phyloP scores from a whole-genome alignment of 2,329 filamentous ascomycete genomes.

The Fusarium dimerum region DNA sequence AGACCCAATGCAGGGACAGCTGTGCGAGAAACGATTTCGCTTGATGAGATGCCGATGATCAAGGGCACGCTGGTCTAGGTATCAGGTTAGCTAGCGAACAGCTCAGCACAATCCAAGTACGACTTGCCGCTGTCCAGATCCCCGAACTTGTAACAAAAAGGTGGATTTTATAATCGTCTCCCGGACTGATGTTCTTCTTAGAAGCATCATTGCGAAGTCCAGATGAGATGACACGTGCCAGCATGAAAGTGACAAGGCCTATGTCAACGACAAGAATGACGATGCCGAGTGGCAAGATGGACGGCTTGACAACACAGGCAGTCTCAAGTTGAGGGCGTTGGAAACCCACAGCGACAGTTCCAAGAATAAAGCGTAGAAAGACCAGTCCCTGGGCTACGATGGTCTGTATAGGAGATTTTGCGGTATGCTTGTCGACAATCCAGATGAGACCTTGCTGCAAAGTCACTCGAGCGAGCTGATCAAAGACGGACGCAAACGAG shows the following conservation, averaged over 20 bases:
- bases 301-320: constrained; percentile 52
- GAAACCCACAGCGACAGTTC: constrained; percentile 56
- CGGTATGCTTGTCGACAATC: constrained; percentile 44
- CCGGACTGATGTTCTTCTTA: constrained; percentile 26
- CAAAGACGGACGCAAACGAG: constrained; percentile 54
- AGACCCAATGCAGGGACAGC: constrained; percentile 54
- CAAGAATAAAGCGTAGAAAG: constrained; percentile 51
- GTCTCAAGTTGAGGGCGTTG: constrained; percentile 53
- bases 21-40: constrained; percentile 47
- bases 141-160: constrained; percentile 45
- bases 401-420: constrained; percentile 36
- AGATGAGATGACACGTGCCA: constrained; percentile 42
- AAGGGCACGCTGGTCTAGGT: constrained; percentile 52
- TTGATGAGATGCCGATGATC: constrained; percentile 47
- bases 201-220: constrained; percentile 36
- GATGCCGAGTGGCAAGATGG: constrained; percentile 46
- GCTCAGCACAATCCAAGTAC: not conserved
- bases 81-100: constrained; percentile 3
- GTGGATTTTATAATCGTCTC: constrained; percentile 43
- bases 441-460: constrained; percentile 57
- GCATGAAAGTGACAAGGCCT: constrained; percentile 44
- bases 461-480: constrained; percentile 56
- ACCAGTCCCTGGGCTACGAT: constrained; percentile 50
- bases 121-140: constrained; percentile 57
- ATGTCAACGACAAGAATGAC: constrained; percentile 47